Evolutionary conservation across 192 early-diverging fungal species (phyloP), one percentile per base, ranked within the genome.

Genomic region (Chytriomyces confervae): DNA sequence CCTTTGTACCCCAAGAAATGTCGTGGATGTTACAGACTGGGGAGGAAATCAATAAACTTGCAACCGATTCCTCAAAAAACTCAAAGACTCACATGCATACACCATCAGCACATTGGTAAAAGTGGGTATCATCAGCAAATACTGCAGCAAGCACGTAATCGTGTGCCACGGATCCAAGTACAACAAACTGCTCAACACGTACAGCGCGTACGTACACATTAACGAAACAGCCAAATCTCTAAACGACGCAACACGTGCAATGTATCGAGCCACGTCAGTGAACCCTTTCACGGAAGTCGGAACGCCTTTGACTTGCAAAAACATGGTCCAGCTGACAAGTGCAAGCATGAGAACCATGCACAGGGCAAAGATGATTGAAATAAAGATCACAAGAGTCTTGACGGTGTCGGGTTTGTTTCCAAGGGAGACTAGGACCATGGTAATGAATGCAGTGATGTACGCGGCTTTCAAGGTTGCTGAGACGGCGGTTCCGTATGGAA

Each of bases 1-100:
- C 86, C 60, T 98, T 98, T 36, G 88, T 89, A 18, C 88, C 88
- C 87, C 87, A 89, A 10, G 79, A 82, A 69, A 96, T 72, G 70
- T 87, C 86, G 61, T 87, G 86, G 50, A 87, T 69, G 73, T 87
- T 87, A 77, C 83, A 87, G 69, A 88, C 82, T 84, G 24, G 43
- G 5, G 27, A 64, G 29, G 70, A 20, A 51, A 44, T 23, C 24
- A 49, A 16, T 61, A 4, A 20, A 27, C 2, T 4, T 36, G 0
- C 36, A 36, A 50, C 23, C 13, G 69, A 62, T 74, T 24, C 16
- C 43, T 24, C 1, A 2, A 3, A 47, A 66, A 24, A 11, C 27
- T 20, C 23, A 73, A 62, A 4, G 10, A 62, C 76, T 72, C 51
- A 85, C 81, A 88, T 57, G 87, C 84, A 61, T 89, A 89, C 44